Base-by-base conservation (phyloP, 129 eudicot species). In the Calendula officinalis region DNA sequence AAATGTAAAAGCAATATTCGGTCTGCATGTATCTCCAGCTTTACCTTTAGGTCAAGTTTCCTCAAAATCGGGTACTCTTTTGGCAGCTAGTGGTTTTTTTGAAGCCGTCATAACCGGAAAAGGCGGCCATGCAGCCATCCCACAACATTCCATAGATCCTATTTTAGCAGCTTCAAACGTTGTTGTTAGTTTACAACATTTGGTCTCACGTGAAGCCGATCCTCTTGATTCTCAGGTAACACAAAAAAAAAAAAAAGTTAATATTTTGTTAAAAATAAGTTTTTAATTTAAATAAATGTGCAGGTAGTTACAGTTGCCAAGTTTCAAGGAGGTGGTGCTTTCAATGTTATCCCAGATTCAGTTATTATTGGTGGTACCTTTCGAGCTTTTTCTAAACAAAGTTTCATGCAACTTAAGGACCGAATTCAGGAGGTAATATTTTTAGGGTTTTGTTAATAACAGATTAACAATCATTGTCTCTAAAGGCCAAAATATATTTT, bases 111-210 rank as follows among this genome's bases (percentile, higher is more conserved):
- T 83, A 54, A 68, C 47, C 11, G 85, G 89, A 34, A 86, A 83
- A 57, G 95, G 95, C 8, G 89, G 89, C 37, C 86, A 83, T 53
- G 95, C 86, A 4, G 89, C 89, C 47, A 54, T 75, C 72, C 95
- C 89, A 7, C 89, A 83, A 33, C 71, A 65, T 43, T 39, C 89
- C 22, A 56, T 83, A 1, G 95, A 86, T 70, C 89, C 83, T 17
- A 69, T 83, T 11, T 14, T 83, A 42, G 82, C 85, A 30, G 79
- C 78, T 51, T 83, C 89, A 3, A 76, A 60, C 48, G 74, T 76
- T 3, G 44, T 79, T 39, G 51, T 76, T 44, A 79, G 81, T 79
- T 64, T 83, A 53, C 85, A 76, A 78, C 81, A 72, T 76, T 80
- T 83, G 16, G 76, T 83, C 66, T 79, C 85, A 9, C 80, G 78